Conservation (phyloP, 352 stramenopile genomes). For the Plasmopara viticola region DNA sequence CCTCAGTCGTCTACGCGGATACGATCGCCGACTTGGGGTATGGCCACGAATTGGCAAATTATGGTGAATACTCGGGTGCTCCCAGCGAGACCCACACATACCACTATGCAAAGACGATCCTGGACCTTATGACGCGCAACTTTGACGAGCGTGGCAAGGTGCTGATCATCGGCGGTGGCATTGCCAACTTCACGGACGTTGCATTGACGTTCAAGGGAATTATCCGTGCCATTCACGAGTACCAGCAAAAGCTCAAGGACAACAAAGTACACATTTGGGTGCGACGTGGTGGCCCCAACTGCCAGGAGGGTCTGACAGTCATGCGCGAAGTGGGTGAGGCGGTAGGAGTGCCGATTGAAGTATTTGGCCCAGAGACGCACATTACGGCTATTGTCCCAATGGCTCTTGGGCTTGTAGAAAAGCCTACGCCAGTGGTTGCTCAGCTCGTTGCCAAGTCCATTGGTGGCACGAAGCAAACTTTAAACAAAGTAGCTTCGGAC, state of each 20-base stretch:
- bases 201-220: constrained; percentile 96
- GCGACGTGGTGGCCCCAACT: constrained; percentile 94
- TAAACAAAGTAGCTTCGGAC: constrained; percentile 24
- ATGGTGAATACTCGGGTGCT: constrained; percentile 96
- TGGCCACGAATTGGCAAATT: constrained; percentile 93
- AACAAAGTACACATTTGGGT: constrained; percentile 93
- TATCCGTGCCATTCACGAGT: constrained; percentile 91
- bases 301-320: constrained; percentile 91
- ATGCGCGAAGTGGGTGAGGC: constrained; percentile 88
- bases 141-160: constrained; percentile 90
- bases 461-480: constrained; percentile 14
- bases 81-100: constrained; percentile 95
- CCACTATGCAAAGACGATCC: constrained; percentile 96
- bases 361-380: constrained; percentile 95
- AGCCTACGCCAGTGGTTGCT: constrained; percentile 23
- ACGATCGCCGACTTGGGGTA: constrained; percentile 95
- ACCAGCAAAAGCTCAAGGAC: constrained; percentile 88
- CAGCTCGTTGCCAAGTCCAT: constrained; percentile 19
- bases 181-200: constrained; percentile 98
- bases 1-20: constrained; percentile 95
- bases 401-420: constrained; percentile 86
- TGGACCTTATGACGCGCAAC: constrained; percentile 93
- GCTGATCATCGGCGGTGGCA: constrained; percentile 95
- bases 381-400: constrained; percentile 93
- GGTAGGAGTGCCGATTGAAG: constrained; percentile 90